These are phyloP conservation scores for Flueggea neowawraea DNA, from an alignment of 441 rosid genomes.

Conservation along the genomic window DNA sequence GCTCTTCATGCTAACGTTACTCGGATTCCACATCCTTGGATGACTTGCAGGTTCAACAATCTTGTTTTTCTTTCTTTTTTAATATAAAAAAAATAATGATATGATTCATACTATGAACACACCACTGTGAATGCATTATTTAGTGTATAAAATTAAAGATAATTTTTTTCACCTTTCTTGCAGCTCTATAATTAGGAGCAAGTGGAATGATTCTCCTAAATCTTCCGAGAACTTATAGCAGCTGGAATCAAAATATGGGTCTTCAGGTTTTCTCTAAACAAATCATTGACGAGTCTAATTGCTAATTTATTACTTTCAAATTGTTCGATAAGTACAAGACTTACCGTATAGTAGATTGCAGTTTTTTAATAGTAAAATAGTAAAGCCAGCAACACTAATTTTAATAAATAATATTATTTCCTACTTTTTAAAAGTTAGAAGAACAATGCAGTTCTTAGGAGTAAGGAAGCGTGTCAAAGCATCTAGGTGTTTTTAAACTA, in stretches of 20 bases:
- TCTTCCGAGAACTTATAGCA: constrained; percentile 55
- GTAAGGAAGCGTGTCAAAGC: too few species aligned
- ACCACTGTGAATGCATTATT: too few species aligned
- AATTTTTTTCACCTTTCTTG: not conserved
- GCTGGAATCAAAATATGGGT: constrained; percentile 77
- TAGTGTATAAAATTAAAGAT: too few species aligned
- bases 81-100: not conserved
- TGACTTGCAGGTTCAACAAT: constrained; percentile 66
- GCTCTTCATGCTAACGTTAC: constrained; percentile 75
- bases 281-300: not conserved
- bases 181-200: constrained; percentile 56
- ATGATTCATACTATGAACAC: too few species aligned
- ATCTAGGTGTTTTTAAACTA: too few species aligned
- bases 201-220: constrained; percentile 66
- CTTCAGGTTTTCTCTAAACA: constrained; percentile 42
- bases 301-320: not conserved
- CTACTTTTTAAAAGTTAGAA: too few species aligned
- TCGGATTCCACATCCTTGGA: constrained; percentile 61
- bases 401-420: too few species aligned
- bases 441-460: too few species aligned
- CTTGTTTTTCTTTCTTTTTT: not conserved
- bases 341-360: too few species aligned
- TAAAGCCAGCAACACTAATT: too few species aligned
- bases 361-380: too few species aligned
- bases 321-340: too few species aligned